phyloP scores from a whole-genome alignment of 2,329 filamentous ascomycete genomes.

The Ophiostoma fasciatum region DNA sequence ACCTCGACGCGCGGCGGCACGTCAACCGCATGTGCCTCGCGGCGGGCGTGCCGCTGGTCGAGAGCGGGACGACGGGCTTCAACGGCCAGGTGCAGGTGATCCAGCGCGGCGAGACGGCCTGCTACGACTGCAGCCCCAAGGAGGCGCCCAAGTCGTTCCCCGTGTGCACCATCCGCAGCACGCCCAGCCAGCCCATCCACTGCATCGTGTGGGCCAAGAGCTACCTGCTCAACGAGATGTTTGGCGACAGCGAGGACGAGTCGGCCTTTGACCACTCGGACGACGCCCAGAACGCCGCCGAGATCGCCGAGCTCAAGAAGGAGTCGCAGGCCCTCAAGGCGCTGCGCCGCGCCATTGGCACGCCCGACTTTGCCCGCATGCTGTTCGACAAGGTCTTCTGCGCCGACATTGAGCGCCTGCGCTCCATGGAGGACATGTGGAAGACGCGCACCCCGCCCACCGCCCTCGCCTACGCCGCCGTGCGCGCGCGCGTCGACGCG shows the following conservation, averaged over 20 bases:
- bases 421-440: constrained; percentile 94
- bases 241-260: constrained; percentile 81
- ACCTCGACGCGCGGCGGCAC: constrained; percentile 82
- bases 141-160: constrained; percentile 85
- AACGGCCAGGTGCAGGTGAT: constrained; percentile 97
- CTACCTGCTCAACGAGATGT: constrained; percentile 88
- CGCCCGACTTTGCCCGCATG: constrained; percentile 56
- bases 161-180: constrained; percentile 93
- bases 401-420: constrained; percentile 66
- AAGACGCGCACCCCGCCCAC: constrained; percentile 63
- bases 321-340: constrained; percentile 73
- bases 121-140: constrained; percentile 89
- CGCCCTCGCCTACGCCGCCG: constrained; percentile 51
- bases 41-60: constrained; percentile 77
- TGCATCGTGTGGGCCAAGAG: constrained; percentile 99
- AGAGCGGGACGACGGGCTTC: constrained; percentile 95
- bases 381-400: constrained; percentile 91
- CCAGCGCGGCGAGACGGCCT: constrained; percentile 79
- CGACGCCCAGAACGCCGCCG: constrained; percentile 67
- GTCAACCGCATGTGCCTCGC: constrained; percentile 97
- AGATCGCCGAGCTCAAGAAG: constrained; percentile 75
- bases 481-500: constrained; percentile 37
- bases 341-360: constrained; percentile 70
- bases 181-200: constrained; percentile 89
- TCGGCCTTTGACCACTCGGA: constrained; percentile 65